These are phyloP conservation scores for Fallopia convolvulus DNA, from an alignment of 148 eudicot species.

Conservation along the genomic window DNA sequence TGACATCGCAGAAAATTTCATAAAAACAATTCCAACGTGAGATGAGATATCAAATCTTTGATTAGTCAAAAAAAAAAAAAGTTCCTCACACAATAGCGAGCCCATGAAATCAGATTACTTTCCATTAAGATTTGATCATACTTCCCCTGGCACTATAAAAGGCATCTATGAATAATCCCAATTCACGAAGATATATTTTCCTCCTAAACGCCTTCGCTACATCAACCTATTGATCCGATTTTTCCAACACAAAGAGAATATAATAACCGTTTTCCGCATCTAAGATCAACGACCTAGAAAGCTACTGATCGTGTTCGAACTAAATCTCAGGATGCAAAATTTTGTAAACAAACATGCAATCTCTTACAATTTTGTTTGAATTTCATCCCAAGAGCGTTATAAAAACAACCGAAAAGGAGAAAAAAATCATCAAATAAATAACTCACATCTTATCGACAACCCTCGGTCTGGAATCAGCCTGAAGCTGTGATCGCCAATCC, in stretches of 20 bases:
- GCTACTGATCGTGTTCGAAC: neutral
- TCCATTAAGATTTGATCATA: neutral
- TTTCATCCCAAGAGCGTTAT: neutral
- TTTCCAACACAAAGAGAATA: no score
- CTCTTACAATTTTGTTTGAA: neutral
- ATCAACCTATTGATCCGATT: neutral
- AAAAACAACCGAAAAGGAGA: neutral
- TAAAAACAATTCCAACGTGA: neutral
- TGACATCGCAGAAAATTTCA: neutral
- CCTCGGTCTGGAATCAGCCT: constrained; percentile 5
- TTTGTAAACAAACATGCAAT: neutral
- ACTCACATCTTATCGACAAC: constrained; percentile 14
- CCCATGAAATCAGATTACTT: no score
- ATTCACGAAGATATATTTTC: neutral
- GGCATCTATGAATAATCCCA: neutral
- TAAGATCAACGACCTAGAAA: neutral
- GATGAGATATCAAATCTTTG: no score
- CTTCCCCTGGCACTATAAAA: neutral
- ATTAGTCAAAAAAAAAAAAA: neutral
- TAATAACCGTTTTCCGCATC: neutral
- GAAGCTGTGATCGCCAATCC: constrained; percentile 13
- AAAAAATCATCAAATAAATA: neutral
- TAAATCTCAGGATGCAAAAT: neutral
- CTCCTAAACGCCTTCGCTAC: neutral
- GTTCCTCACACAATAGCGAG: neutral